These are phyloP conservation scores for Dryas integrifolia DNA, from an alignment of 331 rosid genomes.

Conservation along the genomic window DNA sequence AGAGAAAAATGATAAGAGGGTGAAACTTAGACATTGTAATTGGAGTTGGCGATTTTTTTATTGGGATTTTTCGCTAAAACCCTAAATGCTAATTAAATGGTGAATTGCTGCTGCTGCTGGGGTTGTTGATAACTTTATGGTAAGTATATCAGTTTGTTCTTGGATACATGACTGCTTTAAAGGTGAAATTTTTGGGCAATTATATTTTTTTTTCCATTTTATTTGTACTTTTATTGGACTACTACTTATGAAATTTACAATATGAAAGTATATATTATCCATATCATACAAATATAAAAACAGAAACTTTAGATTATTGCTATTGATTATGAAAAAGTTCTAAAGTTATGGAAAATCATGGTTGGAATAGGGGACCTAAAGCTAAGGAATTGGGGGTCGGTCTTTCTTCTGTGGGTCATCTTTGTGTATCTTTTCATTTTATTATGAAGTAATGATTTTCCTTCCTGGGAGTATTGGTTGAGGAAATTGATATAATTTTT, in stretches of 20 bases:
- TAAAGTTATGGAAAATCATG: no score
- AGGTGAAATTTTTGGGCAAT: background rate
- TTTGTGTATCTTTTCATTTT: no score
- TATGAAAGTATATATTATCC: no score
- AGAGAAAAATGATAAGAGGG: background rate
- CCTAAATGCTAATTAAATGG: background rate
- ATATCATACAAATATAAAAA: no score
- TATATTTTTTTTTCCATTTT: background rate
- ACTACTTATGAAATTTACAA: background rate
- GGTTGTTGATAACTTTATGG: no score
- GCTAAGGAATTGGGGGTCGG: no score
- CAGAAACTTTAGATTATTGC: background rate
- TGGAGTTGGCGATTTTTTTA: background rate
- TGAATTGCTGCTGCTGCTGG: background rate
- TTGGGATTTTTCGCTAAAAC: background rate
- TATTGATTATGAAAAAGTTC: background rate
- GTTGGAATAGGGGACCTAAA: background rate
- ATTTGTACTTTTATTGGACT: background rate
- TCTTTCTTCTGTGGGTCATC: no score
- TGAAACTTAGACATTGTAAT: conserved; percentile 3
- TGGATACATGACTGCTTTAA: background rate
- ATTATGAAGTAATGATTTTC: no score
- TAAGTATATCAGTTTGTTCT: background rate
- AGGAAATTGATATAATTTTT: background rate
- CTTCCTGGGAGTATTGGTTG: background rate